Evolutionary conservation across 805 yeast species (phyloP).

Genomic region (Lachancea nothofagi): DNA sequence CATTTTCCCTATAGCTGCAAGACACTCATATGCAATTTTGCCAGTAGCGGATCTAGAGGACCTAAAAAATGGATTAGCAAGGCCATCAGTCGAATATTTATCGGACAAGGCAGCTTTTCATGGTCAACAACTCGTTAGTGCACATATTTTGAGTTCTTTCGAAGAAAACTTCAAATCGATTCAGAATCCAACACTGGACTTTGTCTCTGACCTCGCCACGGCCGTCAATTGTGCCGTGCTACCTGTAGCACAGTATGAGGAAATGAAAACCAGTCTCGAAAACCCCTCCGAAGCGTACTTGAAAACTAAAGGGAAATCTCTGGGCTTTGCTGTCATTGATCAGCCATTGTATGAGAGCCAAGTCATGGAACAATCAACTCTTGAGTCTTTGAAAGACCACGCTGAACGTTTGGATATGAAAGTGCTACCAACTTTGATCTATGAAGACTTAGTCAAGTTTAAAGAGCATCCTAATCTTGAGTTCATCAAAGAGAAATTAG

Average conservation of each 20-base stretch:
- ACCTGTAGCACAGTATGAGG: background rate
- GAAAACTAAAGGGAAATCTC: conserved; percentile 11
- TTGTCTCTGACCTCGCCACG: conserved; percentile 13
- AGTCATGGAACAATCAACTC: background rate
- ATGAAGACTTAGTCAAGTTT: conserved; percentile 13
- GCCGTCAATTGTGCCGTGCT: conserved; percentile 2
- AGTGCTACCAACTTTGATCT: conserved; percentile 17
- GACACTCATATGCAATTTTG: background rate
- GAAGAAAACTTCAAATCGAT: background rate
- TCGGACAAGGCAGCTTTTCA: conserved; percentile 11
- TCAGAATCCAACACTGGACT: conserved; percentile 10
- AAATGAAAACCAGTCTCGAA: conserved; percentile 2
- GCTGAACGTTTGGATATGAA: conserved; percentile 23
- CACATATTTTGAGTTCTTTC: conserved; percentile 8
- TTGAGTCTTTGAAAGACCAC: conserved; percentile 23
- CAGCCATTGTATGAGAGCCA: background rate
- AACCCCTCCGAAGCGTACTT: conserved; percentile 15
- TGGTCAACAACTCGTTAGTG: conserved; percentile 15
- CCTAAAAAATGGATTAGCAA: conserved; percentile 6
- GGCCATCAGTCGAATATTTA: conserved; percentile 15
- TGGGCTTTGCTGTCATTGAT: conserved; percentile 6
- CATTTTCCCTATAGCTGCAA: background rate
- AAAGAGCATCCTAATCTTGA: conserved; percentile 14
- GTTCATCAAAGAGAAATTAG: conserved; percentile 15
- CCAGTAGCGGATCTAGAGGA: conserved; percentile 2